These are phyloP conservation scores for Wickerhamiella vanderwaltii DNA, from an alignment of 805 yeast genomes.

Conservation along the genomic window DNA sequence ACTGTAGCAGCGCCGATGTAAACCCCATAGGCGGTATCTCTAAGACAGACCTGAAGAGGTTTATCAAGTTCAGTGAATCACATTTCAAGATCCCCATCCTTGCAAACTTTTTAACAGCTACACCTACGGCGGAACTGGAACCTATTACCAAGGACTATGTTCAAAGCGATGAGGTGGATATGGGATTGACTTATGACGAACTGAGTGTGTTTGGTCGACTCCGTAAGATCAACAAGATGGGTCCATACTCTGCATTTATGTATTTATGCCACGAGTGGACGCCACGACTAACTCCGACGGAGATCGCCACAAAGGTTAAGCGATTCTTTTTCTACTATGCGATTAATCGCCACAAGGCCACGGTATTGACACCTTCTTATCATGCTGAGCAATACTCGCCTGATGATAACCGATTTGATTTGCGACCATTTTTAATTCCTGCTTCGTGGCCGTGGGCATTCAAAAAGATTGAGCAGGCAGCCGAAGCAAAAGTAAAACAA, in stretches of 20 bases:
- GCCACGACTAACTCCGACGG: slow-evolving; percentile 54
- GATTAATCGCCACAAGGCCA: slow-evolving; percentile 91
- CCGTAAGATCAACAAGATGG: slow-evolving; percentile 87
- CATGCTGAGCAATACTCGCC: slow-evolving; percentile 98
- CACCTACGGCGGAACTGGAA: slow-evolving; percentile 96
- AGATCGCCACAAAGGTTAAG: slow-evolving; percentile 86
- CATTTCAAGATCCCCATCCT: slow-evolving; percentile 68
- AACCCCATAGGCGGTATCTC: slow-evolving; percentile 99
- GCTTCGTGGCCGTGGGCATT: slow-evolving; percentile 81
- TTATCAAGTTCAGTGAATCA: slow-evolving; percentile 65
- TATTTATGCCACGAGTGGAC: slow-evolving; percentile 89
- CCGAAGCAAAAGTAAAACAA: slow-evolving; percentile 24
- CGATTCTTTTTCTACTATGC: slow-evolving; percentile 88
- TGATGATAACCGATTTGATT: slow-evolving; percentile 91
- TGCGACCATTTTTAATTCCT: slow-evolving; percentile 88
- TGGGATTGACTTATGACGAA: slow-evolving; percentile 98
- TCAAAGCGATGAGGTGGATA: slow-evolving; percentile 92
- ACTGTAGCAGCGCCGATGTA: slow-evolving; percentile 92
- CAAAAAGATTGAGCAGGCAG: slow-evolving; percentile 72
- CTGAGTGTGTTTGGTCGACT: slow-evolving; percentile 80
- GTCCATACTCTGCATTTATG: slow-evolving; percentile 90
- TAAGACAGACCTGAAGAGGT: slow-evolving; percentile 77
- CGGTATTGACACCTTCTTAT: slow-evolving; percentile 92
- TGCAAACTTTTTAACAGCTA: slow-evolving; percentile 68
- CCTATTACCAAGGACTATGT: slow-evolving; percentile 88